Conservation (phyloP, 2,329 filamentous ascomycete genomes). For the Ophiostoma montium region DNA sequence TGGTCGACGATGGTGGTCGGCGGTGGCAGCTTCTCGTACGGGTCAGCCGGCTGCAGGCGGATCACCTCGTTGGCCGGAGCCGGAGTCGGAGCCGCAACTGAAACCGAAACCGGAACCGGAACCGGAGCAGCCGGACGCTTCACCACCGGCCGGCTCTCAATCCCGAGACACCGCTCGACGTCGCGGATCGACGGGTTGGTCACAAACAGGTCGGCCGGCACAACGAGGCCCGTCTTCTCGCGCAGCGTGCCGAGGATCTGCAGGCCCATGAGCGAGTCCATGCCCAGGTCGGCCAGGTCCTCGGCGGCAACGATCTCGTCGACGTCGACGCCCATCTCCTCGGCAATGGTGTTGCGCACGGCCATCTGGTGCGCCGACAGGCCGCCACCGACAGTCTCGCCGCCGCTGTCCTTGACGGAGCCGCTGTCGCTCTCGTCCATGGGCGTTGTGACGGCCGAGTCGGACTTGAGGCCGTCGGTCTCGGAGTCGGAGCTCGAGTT, state of each 20-base stretch:
- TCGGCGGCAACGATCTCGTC: constrained; percentile 43
- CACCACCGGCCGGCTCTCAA: constrained; percentile 26
- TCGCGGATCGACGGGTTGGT: constrained; percentile 49
- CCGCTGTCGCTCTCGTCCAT: constrained; percentile 37
- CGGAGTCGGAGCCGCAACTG: constrained; percentile 14
- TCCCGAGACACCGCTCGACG: constrained; percentile 49
- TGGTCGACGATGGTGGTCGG: constrained; percentile 26
- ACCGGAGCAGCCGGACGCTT: constrained; percentile 5
- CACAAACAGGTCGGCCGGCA: constrained; percentile 46
- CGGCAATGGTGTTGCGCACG: constrained; percentile 53
- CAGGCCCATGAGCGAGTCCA: constrained; percentile 45
- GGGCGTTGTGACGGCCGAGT: constrained; percentile 38
- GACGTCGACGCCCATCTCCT: constrained; percentile 57
- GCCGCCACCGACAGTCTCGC: constrained; percentile 24
- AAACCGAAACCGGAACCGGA: constrained; percentile 15
- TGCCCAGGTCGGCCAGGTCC: constrained; percentile 40
- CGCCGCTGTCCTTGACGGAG: constrained; percentile 27
- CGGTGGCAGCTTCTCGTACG: constrained; percentile 29
- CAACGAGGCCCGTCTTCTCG: constrained; percentile 37
- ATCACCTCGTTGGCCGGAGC: constrained; percentile 8
- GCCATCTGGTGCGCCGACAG: constrained; percentile 29
- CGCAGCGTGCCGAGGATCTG: constrained; percentile 40
- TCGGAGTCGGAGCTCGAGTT: constrained; percentile 29
- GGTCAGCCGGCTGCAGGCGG: constrained; percentile 18
- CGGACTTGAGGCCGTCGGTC: constrained; percentile 30